Evolutionary conservation across 495 filamentous ascomycete species (phyloP).

Genomic region (Hyaloscypha bicolor): DNA sequence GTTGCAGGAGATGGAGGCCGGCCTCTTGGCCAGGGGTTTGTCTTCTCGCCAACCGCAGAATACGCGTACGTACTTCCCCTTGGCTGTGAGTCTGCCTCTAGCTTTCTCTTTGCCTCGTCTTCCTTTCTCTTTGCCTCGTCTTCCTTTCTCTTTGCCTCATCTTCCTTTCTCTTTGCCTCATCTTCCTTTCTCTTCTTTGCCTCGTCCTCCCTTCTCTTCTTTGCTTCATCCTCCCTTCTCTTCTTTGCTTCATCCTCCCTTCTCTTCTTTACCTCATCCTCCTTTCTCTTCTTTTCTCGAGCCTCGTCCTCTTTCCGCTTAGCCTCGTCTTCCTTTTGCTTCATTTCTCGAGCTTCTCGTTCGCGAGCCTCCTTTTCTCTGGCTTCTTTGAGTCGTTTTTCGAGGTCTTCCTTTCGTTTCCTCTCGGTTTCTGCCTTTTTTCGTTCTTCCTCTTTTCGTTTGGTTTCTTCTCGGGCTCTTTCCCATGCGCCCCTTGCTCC

Average conservation of each 20-base stretch:
- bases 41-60: conserved; percentile 57
- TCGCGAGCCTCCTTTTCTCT: conserved; percentile 44
- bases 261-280: conserved; percentile 1
- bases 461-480: conserved; percentile 70
- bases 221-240: conserved; percentile 37
- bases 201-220: conserved; percentile 13
- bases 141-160: conserved; percentile 33
- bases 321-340: conserved; percentile 36
- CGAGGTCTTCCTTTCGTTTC: conserved; percentile 51
- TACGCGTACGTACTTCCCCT: conserved; percentile 47
- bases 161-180: conserved; percentile 36
- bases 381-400: conserved; percentile 34
- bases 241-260: conserved; percentile 44
- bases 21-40: conserved; percentile 57
- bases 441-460: conserved; percentile 61
- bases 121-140: conserved; percentile 40
- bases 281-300: conserved; percentile 39
- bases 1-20: conserved; percentile 37
- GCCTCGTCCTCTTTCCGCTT: conserved; percentile 35
- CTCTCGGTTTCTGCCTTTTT: conserved; percentile 53
- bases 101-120: conserved; percentile 33
- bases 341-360: conserved; percentile 38
- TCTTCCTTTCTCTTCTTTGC: conserved; percentile 35
- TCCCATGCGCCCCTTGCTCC: conserved; percentile 62
- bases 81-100: conserved; percentile 30